phyloP scores from a whole-genome alignment of 805 yeast species.

The Sporopachydermia quercuum region DNA sequence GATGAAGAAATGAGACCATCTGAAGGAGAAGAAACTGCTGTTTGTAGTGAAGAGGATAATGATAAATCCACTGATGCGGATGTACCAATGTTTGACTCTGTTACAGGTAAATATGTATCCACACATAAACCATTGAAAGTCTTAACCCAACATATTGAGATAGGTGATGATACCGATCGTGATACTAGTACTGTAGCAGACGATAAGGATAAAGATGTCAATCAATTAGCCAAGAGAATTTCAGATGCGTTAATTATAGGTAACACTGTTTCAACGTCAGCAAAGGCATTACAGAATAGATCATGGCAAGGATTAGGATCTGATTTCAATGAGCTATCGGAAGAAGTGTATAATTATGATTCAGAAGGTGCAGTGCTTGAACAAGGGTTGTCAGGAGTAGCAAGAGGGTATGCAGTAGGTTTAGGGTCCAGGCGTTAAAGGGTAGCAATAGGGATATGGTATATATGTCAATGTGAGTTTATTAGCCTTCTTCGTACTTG shows the following conservation, averaged over 20 bases:
- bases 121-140: slow-evolving; percentile 64
- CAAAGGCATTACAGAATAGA: slow-evolving; percentile 53
- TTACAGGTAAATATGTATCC: slow-evolving; percentile 61
- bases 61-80: slow-evolving; percentile 29
- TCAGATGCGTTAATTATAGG: slow-evolving; percentile 48
- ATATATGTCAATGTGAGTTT: too few relatives aligned
- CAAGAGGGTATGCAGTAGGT: slow-evolving; percentile 53
- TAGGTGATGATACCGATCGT: slow-evolving; percentile 20
- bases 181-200: slow-evolving; percentile 12
- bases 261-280: slow-evolving; percentile 82
- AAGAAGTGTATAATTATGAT: slow-evolving; percentile 20
- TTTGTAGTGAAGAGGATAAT: slow-evolving; percentile 8
- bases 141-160: slow-evolving; percentile 46
- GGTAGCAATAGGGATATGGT: too few relatives aligned
- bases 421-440: neutral
- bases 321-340: slow-evolving; percentile 37
- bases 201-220: too few relatives aligned
- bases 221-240: slow-evolving; percentile 38
- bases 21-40: slow-evolving; percentile 7
- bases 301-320: slow-evolving; percentile 87
- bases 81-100: slow-evolving; percentile 78
- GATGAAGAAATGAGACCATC: slow-evolving; percentile 14
- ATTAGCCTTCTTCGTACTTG: too few relatives aligned
- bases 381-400: slow-evolving; percentile 77
- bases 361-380: slow-evolving; percentile 68